phyloP scores from a whole-genome alignment of 2,329 filamentous ascomycete species.

The Elsinoe fawcettii region DNA sequence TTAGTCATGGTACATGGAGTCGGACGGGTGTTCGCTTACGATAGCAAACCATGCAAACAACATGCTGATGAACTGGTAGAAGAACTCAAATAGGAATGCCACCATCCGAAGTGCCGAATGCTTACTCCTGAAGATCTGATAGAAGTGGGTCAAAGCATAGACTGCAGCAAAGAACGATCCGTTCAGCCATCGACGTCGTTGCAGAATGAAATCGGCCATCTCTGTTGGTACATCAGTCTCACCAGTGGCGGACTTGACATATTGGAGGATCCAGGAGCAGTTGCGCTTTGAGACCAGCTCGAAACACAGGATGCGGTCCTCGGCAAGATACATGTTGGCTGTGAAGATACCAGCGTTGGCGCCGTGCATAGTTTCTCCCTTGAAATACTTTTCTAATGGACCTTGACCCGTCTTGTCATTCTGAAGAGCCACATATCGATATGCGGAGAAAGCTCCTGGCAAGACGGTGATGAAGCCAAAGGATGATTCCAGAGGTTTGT shows the following conservation, averaged over 20 bases:
- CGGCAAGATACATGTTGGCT: slow-evolving; percentile 97
- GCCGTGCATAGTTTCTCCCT: slow-evolving; percentile 91
- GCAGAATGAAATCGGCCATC: slow-evolving; percentile 89
- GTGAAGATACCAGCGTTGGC: slow-evolving; percentile 93
- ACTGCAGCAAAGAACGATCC: slow-evolving; percentile 97
- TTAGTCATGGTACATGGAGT: slow-evolving; percentile 15
- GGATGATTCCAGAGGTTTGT: slow-evolving; percentile 93
- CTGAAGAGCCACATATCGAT: slow-evolving; percentile 86
- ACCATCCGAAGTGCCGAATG: slow-evolving; percentile 82
- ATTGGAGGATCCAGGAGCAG: slow-evolving; percentile 94
- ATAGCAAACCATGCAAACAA: slow-evolving; percentile 98
- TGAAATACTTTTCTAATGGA: slow-evolving; percentile 92
- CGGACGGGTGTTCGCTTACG: slow-evolving; percentile 35
- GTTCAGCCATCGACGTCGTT: slow-evolving; percentile 94
- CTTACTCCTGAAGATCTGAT: slow-evolving; percentile 89
- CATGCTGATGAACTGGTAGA: slow-evolving; percentile 94
- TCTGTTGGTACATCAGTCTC: slow-evolving; percentile 95
- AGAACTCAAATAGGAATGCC: slow-evolving; percentile 85
- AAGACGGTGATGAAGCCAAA: slow-evolving; percentile 97
- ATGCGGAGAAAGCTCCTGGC: slow-evolving; percentile 96
- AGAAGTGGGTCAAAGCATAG: slow-evolving; percentile 90
- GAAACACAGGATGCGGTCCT: slow-evolving; percentile 98
- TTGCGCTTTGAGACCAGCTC: slow-evolving; percentile 96
- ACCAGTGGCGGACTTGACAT: slow-evolving; percentile 93
- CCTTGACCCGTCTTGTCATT: slow-evolving; percentile 94